Percentiles rank a stretch among this genome's conserved stretches.
Conservation (phyloP, 352 stramenopile genomes). For the Aphanomyces euteiches region DNA sequence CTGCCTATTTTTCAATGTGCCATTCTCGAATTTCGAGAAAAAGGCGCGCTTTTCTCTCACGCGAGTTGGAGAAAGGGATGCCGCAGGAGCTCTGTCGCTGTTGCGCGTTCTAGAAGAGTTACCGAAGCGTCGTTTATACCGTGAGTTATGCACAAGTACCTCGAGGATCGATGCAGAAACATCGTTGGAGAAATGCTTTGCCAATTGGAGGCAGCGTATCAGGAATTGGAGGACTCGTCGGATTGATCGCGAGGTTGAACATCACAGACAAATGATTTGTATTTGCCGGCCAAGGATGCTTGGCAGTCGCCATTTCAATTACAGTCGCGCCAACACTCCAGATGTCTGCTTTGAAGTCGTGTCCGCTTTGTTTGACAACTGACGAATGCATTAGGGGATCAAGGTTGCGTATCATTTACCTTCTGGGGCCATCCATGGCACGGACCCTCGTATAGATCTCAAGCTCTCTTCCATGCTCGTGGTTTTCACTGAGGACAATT, state of each 20-base stretch:
- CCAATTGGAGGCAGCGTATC: slow-evolving; percentile 47
- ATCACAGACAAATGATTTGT: slow-evolving; percentile 62
- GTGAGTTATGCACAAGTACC: slow-evolving; percentile 34
- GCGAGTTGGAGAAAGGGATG: slow-evolving; percentile 47
- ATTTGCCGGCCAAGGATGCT: slow-evolving; percentile 59
- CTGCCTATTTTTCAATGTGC: neutral
- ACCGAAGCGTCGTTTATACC: neutral
- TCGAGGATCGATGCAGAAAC: slow-evolving; percentile 71
- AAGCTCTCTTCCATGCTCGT: slow-evolving; percentile 79
- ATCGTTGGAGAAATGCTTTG: slow-evolving; percentile 53
- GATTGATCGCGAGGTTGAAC: slow-evolving; percentile 64
- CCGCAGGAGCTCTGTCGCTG: slow-evolving; percentile 51
- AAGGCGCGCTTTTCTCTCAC: neutral
- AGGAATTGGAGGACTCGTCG: slow-evolving; percentile 49
- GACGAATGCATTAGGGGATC: neutral
- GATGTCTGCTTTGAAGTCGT: slow-evolving; percentile 73
- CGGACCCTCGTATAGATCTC: slow-evolving; percentile 74
- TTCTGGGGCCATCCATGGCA: slow-evolving; percentile 82
- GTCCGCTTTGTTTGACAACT: slow-evolving; percentile 68
- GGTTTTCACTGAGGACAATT: slow-evolving; percentile 73
- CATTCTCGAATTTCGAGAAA: slow-evolving; percentile 20
- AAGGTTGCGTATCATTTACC: neutral
- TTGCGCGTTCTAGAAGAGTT: slow-evolving; percentile 48
- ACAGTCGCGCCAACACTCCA: slow-evolving; percentile 78
- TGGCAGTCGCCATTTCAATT: slow-evolving; percentile 77